Base-by-base conservation (phyloP, 2,329 filamentous ascomycete species). In the Nemania abortiva region DNA sequence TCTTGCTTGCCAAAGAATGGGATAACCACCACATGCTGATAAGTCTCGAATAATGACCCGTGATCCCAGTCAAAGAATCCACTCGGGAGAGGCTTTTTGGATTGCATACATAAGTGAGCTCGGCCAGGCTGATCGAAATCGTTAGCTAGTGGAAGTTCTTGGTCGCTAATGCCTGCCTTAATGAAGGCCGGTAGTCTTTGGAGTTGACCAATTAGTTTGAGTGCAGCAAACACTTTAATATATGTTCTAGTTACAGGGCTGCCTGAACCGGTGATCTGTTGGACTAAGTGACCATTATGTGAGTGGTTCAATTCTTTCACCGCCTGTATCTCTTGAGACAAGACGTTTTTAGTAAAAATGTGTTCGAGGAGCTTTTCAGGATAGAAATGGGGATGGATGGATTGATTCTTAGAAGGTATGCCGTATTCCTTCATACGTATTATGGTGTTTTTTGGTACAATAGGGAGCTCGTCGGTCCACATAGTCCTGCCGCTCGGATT, bases 191-290 rank as follows among this genome's bases (percentile, higher is more conserved):
- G 22, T 34, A 59, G 4, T 5, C 15, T 18, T 4, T 24, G 1
- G 2, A 47, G 37, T 7, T 22, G 47, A 13, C 4, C 1, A 0
- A 59, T 53, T 5, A 27, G 1, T 18, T 65, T 65, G 5, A 65
- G 49, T 37, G 34, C 59, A 1, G 55, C 54, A 9, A 65, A 65
- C 5, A 65, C 27, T 49, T 37, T 9, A 6, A 59, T 52, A 7
- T 65, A 59, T 15, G 31, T 59, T 37, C 31, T n/a, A 18, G 42
- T 11, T 10, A 2, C 7, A 11, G 20, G 1, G 5, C 2, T 1
- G 2, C 18, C 13, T 18, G 13, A 47, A 34, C 55, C 55, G n/a
- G 59, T 55, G 24, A 65, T 20, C 34, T 27, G 34, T 7, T 24
- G 7, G 1, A 47, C 34, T 6, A 64, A n/a, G 4, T 1, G 1